Base-by-base conservation (phyloP, 345 rosid genomes). In the Euphorbia lathyris region DNA sequence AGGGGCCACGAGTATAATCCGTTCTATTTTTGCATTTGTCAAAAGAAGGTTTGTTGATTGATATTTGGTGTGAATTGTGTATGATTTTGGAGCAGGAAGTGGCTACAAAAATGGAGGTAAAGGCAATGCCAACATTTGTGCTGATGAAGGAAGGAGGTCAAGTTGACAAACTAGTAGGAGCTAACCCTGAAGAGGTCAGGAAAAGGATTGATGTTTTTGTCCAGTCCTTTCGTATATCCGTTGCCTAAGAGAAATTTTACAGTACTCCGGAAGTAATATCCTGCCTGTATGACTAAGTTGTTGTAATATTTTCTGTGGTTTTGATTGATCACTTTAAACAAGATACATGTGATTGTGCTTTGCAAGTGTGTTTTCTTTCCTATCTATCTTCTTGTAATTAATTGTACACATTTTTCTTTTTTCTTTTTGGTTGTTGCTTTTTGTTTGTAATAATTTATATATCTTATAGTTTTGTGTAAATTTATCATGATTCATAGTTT, bases 61-160 rank as follows among this genome's bases (percentile, higher is more conserved):
- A n/a, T n/a, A n/a, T n/a, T n/a, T n/a, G 14, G 5, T 61, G 14
- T 53, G 53, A 11, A 34, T 62, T 14, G 17, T 43, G 45, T 57
- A 11, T 23, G 78, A 72, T 71, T 34, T n/a, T n/a, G 56, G 27
- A 26, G 72, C 76, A 92, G 97, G 97, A 86, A 63, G 97, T 91
- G 66, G 97, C 97, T 4, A 62, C 72, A 26, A 82, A 75, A 66
- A 67, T 88, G 86, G 88, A 84, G 68, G 79, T 88, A 22, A 92
- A 87, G 78, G 97, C 99, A n/a, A 95, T 95, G 99, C 96, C 99
- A 0, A 90, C 99, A 14, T 92, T 92, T 80, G 22, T 86, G 77
- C 76, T 90, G 82, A 79, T 88, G 87, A 92, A 72, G 75, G 88
- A 81, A 66, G 90, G 95, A 67, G 78, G 73, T 67, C 60, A 42